Conservation (phyloP, 805 yeast genomes). For the Zygotorulaspora sp. region DNA sequence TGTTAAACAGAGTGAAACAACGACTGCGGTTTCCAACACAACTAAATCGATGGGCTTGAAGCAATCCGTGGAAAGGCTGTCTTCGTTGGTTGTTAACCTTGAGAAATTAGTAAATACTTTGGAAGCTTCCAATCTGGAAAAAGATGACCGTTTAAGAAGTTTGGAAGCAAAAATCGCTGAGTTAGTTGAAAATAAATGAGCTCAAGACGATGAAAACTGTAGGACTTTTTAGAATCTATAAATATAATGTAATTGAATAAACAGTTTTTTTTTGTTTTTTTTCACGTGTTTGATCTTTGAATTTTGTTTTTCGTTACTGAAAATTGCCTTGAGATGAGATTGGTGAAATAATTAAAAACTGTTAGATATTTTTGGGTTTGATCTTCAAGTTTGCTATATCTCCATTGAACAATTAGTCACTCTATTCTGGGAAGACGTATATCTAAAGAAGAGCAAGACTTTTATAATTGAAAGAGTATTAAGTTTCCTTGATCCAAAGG, state of each 20-base stretch:
- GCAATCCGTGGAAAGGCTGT: slow-evolving; percentile 65
- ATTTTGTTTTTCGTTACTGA: too few species aligned
- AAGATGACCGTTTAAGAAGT: slow-evolving; percentile 55
- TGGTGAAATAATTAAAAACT: too few species aligned
- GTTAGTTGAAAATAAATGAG: slow-evolving; percentile 39
- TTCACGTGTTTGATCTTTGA: too few species aligned
- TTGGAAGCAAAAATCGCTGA: slow-evolving; percentile 60
- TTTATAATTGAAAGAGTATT: too few species aligned
- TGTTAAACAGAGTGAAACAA: slow-evolving; percentile 11
- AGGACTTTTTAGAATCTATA: background rate
- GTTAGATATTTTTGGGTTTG: background rate
- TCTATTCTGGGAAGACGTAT: too few species aligned
- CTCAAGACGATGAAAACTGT: background rate
- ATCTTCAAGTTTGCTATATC: background rate
- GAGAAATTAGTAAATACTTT: slow-evolving; percentile 53
- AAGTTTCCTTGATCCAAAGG: too few species aligned
- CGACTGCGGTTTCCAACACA: slow-evolving; percentile 9
- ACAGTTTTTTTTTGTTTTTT: too few species aligned
- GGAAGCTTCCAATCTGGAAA: slow-evolving; percentile 51
- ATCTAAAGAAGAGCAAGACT: too few species aligned
- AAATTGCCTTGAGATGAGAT: too few species aligned
- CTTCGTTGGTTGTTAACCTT: slow-evolving; percentile 51
- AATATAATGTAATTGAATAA: too few species aligned
- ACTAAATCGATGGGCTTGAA: slow-evolving; percentile 60
- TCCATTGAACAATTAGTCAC: too few species aligned